These are phyloP conservation scores for Chalciporus piperatus DNA, from an alignment of 768 basidiomycete genomes.

Conservation along the genomic window DNA sequence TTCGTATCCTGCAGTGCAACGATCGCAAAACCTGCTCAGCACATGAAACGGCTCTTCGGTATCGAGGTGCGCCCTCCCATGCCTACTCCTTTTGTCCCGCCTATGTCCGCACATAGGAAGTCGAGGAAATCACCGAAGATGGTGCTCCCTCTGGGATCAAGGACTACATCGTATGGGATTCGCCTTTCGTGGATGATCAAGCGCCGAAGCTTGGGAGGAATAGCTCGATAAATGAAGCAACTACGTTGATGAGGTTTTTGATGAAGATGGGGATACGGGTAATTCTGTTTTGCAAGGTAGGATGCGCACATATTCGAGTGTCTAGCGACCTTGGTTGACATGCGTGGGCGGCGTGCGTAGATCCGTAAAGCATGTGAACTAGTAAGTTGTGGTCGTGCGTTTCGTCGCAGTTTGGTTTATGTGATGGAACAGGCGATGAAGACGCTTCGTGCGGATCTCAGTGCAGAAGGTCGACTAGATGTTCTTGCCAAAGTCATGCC, in stretches of 20 bases:
- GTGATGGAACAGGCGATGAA: slow-evolving; percentile 67
- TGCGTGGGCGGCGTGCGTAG: slow-evolving; percentile 33
- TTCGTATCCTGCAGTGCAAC: slow-evolving; percentile 91
- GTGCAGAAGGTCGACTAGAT: slow-evolving; percentile 72
- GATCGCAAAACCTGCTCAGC: slow-evolving; percentile 67
- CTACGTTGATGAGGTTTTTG: slow-evolving; percentile 67
- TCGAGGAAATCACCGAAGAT: slow-evolving; percentile 71
- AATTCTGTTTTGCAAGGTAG: slow-evolving; percentile 87
- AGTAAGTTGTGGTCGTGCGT: slow-evolving; percentile 38
- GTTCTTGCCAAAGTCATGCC: slow-evolving; percentile 74
- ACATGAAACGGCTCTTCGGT: slow-evolving; percentile 78
- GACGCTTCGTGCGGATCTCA: slow-evolving; percentile 64
- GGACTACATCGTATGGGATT: slow-evolving; percentile 79
- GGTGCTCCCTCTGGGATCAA: slow-evolving; percentile 81
- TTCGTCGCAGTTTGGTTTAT: background rate
- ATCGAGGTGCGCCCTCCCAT: slow-evolving; percentile 38
- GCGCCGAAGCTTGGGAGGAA: slow-evolving; percentile 53
- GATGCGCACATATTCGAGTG: background rate
- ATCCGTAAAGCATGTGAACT: slow-evolving; percentile 81
- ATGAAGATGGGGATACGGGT: slow-evolving; percentile 80
- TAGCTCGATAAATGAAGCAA: slow-evolving; percentile 67
- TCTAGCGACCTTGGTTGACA: background rate
- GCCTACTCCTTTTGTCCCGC: background rate
- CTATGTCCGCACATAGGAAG: slow-evolving; percentile 34
- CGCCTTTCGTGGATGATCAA: slow-evolving; percentile 53